Conservation (phyloP, 371 early-diverging fungal genomes). For the Rhizopus stolonifer region DNA sequence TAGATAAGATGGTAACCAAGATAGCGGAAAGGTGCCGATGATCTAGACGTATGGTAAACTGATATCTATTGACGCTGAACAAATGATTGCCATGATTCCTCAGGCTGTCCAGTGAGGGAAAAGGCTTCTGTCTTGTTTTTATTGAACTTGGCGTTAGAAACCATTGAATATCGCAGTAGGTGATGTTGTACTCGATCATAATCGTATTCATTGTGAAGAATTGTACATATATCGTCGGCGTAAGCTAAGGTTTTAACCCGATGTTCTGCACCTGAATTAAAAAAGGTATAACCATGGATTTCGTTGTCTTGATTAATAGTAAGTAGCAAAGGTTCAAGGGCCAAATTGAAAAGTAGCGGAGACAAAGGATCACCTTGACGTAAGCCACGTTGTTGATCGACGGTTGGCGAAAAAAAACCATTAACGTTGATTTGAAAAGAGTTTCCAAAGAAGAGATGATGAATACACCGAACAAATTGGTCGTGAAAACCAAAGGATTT, state of each 20-base stretch:
- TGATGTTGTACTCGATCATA: background rate
- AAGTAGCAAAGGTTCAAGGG: slow-evolving; percentile 13
- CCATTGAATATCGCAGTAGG: background rate
- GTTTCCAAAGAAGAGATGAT: slow-evolving; percentile 7
- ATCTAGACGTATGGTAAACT: background rate
- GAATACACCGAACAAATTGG: slow-evolving; percentile 1
- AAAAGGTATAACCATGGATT: background rate
- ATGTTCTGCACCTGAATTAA: background rate
- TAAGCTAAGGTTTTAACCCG: background rate
- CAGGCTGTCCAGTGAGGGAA: background rate
- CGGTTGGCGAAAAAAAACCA: slow-evolving; percentile 1
- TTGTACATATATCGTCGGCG: slow-evolving; percentile 4
- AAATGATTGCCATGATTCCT: background rate
- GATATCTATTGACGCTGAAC: background rate
- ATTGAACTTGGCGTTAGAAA: slow-evolving; percentile 3
- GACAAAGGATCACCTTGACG: slow-evolving; percentile 17
- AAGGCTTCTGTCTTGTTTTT: slow-evolving; percentile 4
- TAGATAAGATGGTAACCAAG: slow-evolving; percentile 1
- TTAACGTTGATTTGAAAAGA: slow-evolving; percentile 2
- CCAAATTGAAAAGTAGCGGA: slow-evolving; percentile 18
- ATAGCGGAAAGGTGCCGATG: slow-evolving; percentile 3
- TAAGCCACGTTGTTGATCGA: slow-evolving; percentile 10
- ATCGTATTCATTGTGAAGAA: background rate
- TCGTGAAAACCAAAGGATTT: slow-evolving; percentile 9
- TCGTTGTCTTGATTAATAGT: background rate